A percentile compares a stretch with the other conserved stretches of the same genome.
Evolutionary conservation across 345 rosid species (phyloP).

Genomic region (Rhizophora apiculata): DNA sequence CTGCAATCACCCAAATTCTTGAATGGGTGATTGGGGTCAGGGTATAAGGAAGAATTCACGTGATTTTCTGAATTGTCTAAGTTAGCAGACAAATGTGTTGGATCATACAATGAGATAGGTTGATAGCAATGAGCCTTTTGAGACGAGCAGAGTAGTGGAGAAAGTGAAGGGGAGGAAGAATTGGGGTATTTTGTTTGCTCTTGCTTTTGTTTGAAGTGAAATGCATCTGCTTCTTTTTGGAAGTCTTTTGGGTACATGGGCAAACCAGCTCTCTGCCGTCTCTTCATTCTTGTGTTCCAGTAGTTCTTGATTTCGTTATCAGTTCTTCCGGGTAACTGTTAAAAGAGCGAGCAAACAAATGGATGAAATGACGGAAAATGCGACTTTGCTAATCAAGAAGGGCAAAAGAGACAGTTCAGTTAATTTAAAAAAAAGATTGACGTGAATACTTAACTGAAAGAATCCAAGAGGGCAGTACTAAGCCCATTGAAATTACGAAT

Average conservation of each 20-base stretch:
- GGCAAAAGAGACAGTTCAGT: not conserved
- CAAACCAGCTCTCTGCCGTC: conserved; percentile 66
- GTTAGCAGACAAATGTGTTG: not conserved
- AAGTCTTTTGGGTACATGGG: conserved; percentile 67
- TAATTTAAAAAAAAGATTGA: not conserved
- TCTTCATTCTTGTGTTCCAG: conserved; percentile 83
- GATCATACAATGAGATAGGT: conserved; percentile 11
- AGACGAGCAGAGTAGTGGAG: conserved; percentile 6
- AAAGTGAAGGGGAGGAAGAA: not conserved
- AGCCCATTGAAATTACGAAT: too few species aligned
- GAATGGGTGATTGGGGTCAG: conserved; percentile 20
- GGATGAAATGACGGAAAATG: not conserved
- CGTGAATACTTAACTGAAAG: not conserved
- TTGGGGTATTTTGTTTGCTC: conserved; percentile 20
- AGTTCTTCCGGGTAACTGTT: conserved; percentile 79
- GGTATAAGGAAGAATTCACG: conserved; percentile 9
- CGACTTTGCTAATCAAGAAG: not conserved
- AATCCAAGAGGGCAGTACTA: too few species aligned
- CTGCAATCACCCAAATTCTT: conserved; percentile 6
- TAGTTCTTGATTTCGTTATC: conserved; percentile 89
- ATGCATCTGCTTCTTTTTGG: conserved; percentile 31
- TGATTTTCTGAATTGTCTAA: conserved; percentile 20
- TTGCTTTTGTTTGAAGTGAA: conserved; percentile 27
- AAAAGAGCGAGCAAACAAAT: not conserved
- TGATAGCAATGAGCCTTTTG: not conserved